Base-by-base conservation (phyloP, 768 basidiomycete species). In the Lyophyllum decastes region DNA sequence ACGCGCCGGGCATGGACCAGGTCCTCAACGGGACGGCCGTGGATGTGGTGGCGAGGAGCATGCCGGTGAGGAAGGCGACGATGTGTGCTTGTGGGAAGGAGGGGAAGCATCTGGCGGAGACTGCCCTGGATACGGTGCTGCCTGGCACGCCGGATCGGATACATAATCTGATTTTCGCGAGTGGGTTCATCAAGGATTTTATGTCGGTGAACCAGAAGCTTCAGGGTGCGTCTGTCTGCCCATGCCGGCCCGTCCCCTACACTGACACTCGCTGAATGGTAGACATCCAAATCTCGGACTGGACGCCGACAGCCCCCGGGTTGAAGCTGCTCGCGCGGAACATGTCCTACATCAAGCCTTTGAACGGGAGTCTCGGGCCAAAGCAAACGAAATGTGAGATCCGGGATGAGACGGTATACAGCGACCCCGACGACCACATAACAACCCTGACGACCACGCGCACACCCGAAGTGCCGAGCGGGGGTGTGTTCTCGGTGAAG, bases 251-350 rank as follows among this genome's bases (percentile, higher is more conserved):
- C 26, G 2, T 30, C 16, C 46, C 35, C 17, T 41, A 16, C 1
- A 41, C 16, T 19, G 40, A 41, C 40, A 4, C 17, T n/a, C 17
- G 2, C 6, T 19, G 40, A 19, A 41, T 38, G 9, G 6, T 58
- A 98, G 96, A 98, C 62, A 84, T 99, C 53, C 95, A 99, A 72
- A 92, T 94, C 66, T 90, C 94, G 4, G 97, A 98, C 69, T 98
- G 97, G 97, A 76, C 83, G 17, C 95, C 96, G 0, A 76, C 78
- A 4, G 66, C 74, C 0, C 76, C 82, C 0, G 84, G 80, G 14
- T 84, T 87, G 33, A 84, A 87, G 54, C 81, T 93, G 40, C 84
- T 97, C 10, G 79, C 86, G 25, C 84, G 96, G 10, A 92, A 94
- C 61, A 94, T 95, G 87, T 93, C 93, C 25, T 99, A 98, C 73